phyloP scores from a whole-genome alignment of 768 basidiomycete species.

The Suillus fuscotomentosus region DNA sequence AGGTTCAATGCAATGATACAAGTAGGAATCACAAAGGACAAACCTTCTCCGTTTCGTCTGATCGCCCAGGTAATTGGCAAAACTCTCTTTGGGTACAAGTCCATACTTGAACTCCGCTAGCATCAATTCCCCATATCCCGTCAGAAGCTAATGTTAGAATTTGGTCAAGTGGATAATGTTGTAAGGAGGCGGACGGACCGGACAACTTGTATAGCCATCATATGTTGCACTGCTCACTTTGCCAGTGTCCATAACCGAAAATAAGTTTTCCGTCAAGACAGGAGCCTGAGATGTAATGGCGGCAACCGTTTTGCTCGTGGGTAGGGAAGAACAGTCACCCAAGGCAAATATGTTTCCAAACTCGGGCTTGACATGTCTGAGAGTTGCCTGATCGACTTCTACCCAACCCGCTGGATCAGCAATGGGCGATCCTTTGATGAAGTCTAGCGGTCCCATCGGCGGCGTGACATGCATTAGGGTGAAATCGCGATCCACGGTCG shows the following conservation, averaged over 20 bases:
- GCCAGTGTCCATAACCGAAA: conserved; percentile 71
- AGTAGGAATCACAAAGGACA: conserved; percentile 17
- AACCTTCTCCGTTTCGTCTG: conserved; percentile 77
- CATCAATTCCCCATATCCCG: conserved; percentile 80
- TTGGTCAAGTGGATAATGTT: conserved; percentile 5
- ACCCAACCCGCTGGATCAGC: conserved; percentile 90
- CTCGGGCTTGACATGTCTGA: conserved; percentile 81
- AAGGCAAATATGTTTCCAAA: conserved; percentile 83
- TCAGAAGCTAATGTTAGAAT: conserved; percentile 55
- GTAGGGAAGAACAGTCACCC: conserved; percentile 90
- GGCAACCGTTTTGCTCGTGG: conserved; percentile 95
- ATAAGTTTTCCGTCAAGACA: conserved; percentile 86
- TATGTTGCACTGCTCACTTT: conserved; percentile 69
- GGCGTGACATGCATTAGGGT: conserved; percentile 84
- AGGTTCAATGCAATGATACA: conserved; percentile 9
- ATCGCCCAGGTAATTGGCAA: conserved; percentile 63
- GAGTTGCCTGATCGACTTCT: conserved; percentile 74
- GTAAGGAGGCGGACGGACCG: conserved; percentile 46
- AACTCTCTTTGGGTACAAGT: conserved; percentile 83
- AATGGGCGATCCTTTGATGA: conserved; percentile 74
- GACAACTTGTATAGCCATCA: conserved; percentile 88
- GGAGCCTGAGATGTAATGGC: conserved; percentile 92
- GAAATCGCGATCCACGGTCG: conserved; percentile 71
- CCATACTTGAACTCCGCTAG: conserved; percentile 96
- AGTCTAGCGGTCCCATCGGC: conserved; percentile 87